Conservation (phyloP, 1,284 basidiomycete genomes). For the Trichosporon sp. region DNA sequence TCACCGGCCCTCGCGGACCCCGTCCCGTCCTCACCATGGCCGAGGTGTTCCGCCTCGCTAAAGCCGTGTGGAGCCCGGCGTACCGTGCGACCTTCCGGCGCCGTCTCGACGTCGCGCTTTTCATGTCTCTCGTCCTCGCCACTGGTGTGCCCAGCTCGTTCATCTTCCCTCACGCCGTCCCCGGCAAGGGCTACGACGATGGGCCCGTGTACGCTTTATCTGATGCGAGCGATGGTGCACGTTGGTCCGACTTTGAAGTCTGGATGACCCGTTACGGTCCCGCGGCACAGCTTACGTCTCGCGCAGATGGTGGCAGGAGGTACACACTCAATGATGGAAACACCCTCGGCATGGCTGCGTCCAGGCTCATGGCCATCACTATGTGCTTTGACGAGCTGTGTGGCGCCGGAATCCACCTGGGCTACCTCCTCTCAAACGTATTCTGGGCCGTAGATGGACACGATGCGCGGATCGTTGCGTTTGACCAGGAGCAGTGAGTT, state of each 20-base stretch:
- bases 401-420: background rate
- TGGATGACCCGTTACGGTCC: background rate
- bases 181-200: background rate
- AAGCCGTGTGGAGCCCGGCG: background rate
- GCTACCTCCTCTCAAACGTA: background rate
- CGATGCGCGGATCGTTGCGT: background rate
- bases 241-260: background rate
- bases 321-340: background rate
- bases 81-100: conserved; percentile 1
- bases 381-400: background rate
- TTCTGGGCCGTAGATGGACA: background rate
- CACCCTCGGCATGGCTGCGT: conserved; percentile 2
- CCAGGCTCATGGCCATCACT: background rate
- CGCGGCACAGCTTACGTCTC: background rate
- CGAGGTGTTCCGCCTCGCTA: background rate
- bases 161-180: background rate
- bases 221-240: background rate
- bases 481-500: background rate
- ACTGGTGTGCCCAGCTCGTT: background rate
- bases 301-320: background rate
- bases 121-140: conserved; percentile 3
- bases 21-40: background rate
- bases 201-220: background rate
- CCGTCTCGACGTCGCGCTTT: conserved; percentile 5
- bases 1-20: background rate